These are phyloP conservation scores for Buxus sempervirens DNA, from an alignment of 164 flowering plant genomes.

Conservation along the genomic window DNA sequence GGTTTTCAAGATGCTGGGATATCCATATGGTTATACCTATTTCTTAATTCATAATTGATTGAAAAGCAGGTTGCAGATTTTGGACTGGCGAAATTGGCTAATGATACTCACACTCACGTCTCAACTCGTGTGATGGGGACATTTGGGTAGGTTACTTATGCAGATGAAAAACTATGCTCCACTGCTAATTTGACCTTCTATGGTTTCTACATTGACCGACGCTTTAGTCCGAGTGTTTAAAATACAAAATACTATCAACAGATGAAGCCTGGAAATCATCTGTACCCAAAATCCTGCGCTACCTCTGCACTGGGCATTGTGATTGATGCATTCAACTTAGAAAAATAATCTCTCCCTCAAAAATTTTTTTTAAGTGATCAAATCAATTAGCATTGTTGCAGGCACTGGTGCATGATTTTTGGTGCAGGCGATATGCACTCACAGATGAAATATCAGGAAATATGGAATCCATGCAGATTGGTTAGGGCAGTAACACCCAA, in stretches of 20 bases:
- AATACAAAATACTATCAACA: neutral
- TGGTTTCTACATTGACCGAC: neutral
- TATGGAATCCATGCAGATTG: neutral
- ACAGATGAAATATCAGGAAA: too few species aligned
- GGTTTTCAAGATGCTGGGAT: neutral
- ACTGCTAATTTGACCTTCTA: neutral
- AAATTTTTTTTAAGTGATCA: too few species aligned
- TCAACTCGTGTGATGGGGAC: conserved; percentile 89
- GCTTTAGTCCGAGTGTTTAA: neutral
- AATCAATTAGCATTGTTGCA: too few species aligned
- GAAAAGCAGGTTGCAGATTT: conserved; percentile 68
- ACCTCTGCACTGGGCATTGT: too few species aligned
- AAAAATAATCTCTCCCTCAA: too few species aligned
- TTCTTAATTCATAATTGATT: neutral
- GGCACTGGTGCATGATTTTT: too few species aligned
- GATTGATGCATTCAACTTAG: too few species aligned
- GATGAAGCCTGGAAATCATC: too few species aligned
- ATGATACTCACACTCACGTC: conserved; percentile 51
- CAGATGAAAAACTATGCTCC: neutral
- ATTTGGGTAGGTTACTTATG: conserved; percentile 52
- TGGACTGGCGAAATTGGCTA: conserved; percentile 66
- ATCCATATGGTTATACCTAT: too few species aligned
- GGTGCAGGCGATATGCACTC: too few species aligned
- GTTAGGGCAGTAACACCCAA: neutral
- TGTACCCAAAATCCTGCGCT: too few species aligned